phyloP scores from a whole-genome alignment of 768 basidiomycete genomes.

The Phylloporus sp. region DNA sequence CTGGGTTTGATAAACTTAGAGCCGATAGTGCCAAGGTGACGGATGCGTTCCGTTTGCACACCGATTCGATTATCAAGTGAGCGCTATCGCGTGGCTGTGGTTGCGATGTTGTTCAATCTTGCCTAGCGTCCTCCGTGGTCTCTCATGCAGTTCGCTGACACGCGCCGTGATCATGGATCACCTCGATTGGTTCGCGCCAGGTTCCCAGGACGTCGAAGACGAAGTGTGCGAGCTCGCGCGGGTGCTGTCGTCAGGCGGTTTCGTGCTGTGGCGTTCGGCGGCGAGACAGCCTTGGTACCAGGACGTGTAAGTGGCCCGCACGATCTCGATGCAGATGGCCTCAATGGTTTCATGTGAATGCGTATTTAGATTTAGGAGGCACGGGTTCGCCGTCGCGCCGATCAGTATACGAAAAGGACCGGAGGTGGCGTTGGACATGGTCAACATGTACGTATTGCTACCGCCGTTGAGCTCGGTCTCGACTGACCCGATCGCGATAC shows the following conservation, averaged over 20 bases:
- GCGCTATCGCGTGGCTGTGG: conserved; percentile 11
- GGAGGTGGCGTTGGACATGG: conserved; percentile 51
- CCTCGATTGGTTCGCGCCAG: conserved; percentile 54
- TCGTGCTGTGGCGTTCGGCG: conserved; percentile 63
- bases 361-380: conserved; percentile 40
- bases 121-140: conserved; percentile 40
- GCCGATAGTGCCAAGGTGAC: conserved; percentile 40
- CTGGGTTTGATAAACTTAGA: conserved; percentile 54
- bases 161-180: conserved; percentile 70
- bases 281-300: conserved; percentile 64
- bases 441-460: conserved; percentile 53
- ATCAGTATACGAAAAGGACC: conserved; percentile 49
- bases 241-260: conserved; percentile 53
- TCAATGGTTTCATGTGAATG: not conserved
- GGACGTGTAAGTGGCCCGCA: conserved; percentile 32
- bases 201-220: conserved; percentile 42
- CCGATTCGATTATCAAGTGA: conserved; percentile 65
- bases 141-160: conserved; percentile 47
- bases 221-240: conserved; percentile 53
- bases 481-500: no score
- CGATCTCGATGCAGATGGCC: no score
- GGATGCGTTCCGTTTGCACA: conserved; percentile 63
- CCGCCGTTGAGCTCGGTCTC: no score
- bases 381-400: conserved; percentile 50
- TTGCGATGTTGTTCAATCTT: not conserved